Evolutionary conservation across 83 land plant genomes (phyloP).

Genomic region (Picea abies): DNA sequence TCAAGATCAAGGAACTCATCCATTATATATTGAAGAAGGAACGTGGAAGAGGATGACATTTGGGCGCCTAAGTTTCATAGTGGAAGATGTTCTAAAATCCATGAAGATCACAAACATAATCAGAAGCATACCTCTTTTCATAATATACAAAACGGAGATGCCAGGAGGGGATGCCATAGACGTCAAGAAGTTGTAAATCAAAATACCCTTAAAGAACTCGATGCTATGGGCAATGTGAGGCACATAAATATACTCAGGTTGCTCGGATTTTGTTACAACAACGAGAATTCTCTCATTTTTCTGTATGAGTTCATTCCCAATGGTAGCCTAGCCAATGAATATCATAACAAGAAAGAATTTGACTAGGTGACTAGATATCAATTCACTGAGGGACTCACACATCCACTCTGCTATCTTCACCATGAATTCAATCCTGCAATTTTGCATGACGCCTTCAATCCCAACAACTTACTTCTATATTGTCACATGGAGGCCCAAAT

Average conservation of each 20-base stretch:
- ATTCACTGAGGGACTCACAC: conserved; percentile 75
- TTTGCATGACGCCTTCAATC: conserved; percentile 46
- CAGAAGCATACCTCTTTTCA: conserved; percentile 64
- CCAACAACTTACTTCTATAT: conserved; percentile 79
- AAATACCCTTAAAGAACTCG: conserved; percentile 9
- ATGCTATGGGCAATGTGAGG: conserved; percentile 56
- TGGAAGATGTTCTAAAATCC: conserved; percentile 69
- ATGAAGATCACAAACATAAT: neutral
- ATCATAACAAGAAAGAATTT: conserved; percentile 66
- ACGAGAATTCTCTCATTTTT: conserved; percentile 52
- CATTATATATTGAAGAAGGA: neutral
- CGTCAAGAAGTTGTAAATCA: conserved; percentile 51
- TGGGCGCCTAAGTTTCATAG: conserved; percentile 51
- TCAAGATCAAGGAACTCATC: neutral
- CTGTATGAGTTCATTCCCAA: conserved; percentile 89
- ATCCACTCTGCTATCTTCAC: conserved; percentile 76
- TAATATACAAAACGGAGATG: conserved; percentile 66
- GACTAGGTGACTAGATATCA: conserved; percentile 65
- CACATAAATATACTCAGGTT: conserved; percentile 78
- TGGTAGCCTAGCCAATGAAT: conserved; percentile 71
- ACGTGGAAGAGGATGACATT: conserved; percentile 67
- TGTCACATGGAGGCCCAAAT: conserved; percentile 68
- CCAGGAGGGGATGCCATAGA: conserved; percentile 62
- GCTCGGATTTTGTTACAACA: conserved; percentile 69
- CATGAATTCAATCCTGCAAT: conserved; percentile 84